Base-by-base conservation (phyloP, 306 rosid genomes). In the Gastrolobium villosum region DNA sequence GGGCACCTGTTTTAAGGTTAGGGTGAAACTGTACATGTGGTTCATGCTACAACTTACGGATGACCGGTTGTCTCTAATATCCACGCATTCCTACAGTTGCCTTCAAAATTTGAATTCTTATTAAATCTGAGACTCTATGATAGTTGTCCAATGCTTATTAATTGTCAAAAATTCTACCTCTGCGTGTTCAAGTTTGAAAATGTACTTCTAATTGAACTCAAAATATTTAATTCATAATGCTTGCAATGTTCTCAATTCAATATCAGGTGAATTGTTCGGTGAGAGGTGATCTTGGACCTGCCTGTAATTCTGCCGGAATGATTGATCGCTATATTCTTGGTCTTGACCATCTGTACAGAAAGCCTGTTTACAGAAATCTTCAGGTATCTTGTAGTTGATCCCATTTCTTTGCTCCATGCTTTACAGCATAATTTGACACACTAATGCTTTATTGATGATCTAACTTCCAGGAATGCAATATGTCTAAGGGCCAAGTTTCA, bases 201-300 rank as follows among this genome's bases (percentile, higher is more conserved):
- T 36, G 34, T 65, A 9, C 43, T 72, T 55, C 41, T 65, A 49
- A 37, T 41, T 13, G 34, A 31, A 76, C 34, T 70, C 41, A 2
- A 53, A 52, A 54, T 72, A 65, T 68, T 6, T 50, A 10, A 15
- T 31, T 79, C 50, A 28, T 65, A 56, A 36, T 74, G 60, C 26
- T 65, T 32, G 7, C 71, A 36, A 78, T 82, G 79, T 88, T 80
- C 76, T 87, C 82, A 49, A 60, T 28, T 65, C 46, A 37, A 65
- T 81, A 56, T 80, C 81, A 94, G 98, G 94, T 94, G 77, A 92
- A 89, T 75, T 94, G 98, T 87, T 88, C 93, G 2, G 79, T 89
- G 72, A 90, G 94, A 88, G 97, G 98, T 45, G 93, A 90, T 76
- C 88, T 90, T 75, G 94, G 94, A 66, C 98, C 98, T 74, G 98